Evolutionary conservation across 495 filamentous ascomycete genomes (phyloP), one percentile per base, ranked within the genome.

Genomic region (Trichoderma orchidacearum): DNA sequence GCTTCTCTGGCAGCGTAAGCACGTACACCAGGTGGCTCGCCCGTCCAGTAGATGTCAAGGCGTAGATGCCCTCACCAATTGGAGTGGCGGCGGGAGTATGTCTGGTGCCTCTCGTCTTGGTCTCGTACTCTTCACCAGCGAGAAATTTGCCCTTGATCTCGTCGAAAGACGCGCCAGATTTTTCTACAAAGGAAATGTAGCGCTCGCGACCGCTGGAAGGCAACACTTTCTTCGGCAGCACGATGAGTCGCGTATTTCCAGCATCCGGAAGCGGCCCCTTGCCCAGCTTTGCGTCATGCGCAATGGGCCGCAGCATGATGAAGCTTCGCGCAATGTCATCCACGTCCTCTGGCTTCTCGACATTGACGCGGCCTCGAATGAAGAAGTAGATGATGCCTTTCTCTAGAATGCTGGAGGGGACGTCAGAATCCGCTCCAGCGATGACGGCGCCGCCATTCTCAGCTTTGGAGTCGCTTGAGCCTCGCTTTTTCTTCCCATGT

Each of bases 311-410:
- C 2, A 97, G 79, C 30, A 95, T 76, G 58, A 96, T 81, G 69
- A 89, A 93, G 62, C 79, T 89, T 58, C 88, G 85, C 23, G 86
- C 80, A 36, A 96, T 77, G 30, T 96, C 90, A 34, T 73, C 64
- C 7, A 90, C 69, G 57, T 75, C 68, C n/a, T 83, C 75, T 9
- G 91, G 85, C 11, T 89, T 79, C 12, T 89, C 79, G 18, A 87
- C 76, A 55, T 78, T 79, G 54, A 95, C 88, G 25, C 89, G 83
- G 9, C 80, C 80, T 38, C 90, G 84, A 65, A 84, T 85, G 74
- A 96, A 95, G 78, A 96, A 95, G 74, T 95, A 96, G 60, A 97
- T 87, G 60, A 95, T 79, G 3, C 91, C 92, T 61, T 95, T 96
- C 63, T 97, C 92, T 11, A 95, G 74, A 28, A 93, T 82, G 55